These are phyloP conservation scores for Globisporangium nunn DNA, from an alignment of 352 stramenopile species.

Conservation along the genomic window DNA sequence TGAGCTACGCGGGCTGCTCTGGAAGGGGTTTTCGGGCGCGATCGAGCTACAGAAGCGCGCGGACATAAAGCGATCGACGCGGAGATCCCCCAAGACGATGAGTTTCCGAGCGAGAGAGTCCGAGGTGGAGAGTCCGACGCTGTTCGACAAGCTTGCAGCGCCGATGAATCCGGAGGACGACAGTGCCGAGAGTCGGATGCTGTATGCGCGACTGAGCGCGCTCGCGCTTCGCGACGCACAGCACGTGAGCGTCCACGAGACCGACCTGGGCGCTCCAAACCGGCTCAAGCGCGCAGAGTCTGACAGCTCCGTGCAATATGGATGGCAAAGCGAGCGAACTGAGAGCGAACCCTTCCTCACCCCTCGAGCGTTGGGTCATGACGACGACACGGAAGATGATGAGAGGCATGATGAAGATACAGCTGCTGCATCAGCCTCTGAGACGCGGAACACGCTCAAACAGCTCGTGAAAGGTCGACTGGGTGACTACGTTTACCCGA, in stretches of 20 bases:
- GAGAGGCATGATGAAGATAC: slow-evolving; percentile 7
- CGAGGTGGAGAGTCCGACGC: slow-evolving; percentile 4
- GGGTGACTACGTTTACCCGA: slow-evolving; percentile 64
- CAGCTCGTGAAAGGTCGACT: slow-evolving; percentile 50
- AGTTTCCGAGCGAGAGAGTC: slow-evolving; percentile 17
- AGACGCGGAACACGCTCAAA: slow-evolving; percentile 39
- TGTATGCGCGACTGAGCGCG: slow-evolving; percentile 48
- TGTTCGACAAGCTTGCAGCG: slow-evolving; percentile 44
- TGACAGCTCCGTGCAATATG: slow-evolving; percentile 31
- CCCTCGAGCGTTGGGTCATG: slow-evolving; percentile 17
- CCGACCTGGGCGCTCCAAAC: slow-evolving; percentile 5
- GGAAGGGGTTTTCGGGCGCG: slow-evolving; percentile 70
- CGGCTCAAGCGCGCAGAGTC: slow-evolving; percentile 22
- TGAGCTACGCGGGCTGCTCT: slow-evolving; percentile 64
- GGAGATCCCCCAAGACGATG: slow-evolving; percentile 40
- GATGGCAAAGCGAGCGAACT: slow-evolving; percentile 26
- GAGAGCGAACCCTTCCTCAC: slow-evolving; percentile 28
- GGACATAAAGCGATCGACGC: slow-evolving; percentile 50
- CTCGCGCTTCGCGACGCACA: slow-evolving; percentile 38
- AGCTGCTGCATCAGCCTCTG: neutral
- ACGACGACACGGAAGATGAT: slow-evolving; percentile 25
- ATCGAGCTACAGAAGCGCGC: slow-evolving; percentile 45
- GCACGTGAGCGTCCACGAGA: neutral
- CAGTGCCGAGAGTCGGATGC: slow-evolving; percentile 58
- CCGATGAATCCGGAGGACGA: slow-evolving; percentile 33